Evolutionary conservation across 1,284 basidiomycete genomes (phyloP), one percentile per base, ranked within the genome.

Genomic region (Hymenochaete sp.): DNA sequence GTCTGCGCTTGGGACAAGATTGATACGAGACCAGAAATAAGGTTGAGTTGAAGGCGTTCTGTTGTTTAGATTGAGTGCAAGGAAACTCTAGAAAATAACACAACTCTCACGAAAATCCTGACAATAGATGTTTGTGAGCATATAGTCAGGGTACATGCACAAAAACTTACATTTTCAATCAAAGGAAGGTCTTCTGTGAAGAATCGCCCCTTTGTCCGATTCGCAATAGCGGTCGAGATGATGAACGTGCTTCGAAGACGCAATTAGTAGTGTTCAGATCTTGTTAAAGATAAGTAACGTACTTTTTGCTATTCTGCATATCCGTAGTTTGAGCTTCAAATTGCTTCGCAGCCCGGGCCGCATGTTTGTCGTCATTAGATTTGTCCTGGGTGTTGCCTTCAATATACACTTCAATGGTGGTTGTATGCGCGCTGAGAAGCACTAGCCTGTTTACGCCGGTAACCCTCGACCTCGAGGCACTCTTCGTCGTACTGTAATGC

Each of bases 261-360:
- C 21, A n/a, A n/a, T 47, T 35, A 40, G 39, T 16, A 41, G 26
- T 29, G 14, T 45, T 24, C n/a, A 19, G 24, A n/a, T n/a, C 8
- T 36, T 27, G 37, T 42, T 38, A 46, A 43, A 32, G 26, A 35
- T 44, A 11, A 19, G 8, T 13, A 10, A 38, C 65, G 45, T 50
- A 87, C 85, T 90, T 90, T 66, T 90, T 90, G 62, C 76, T 73
- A 53, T 82, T 84, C 37, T 78, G 62, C 83, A 88, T 87, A 37
- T 88, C 82, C 31, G 70, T 67, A 45, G 74, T 73, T 52, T 86
- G 82, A 52, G 82, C 77, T 52, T 86, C 82, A 44, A 75, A 75
- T 54, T 86, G 82, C 59, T 75, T 79, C 14, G 77, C 77, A 3
- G 72, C 75, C 26, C 83, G 73, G 42, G 82, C 83, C 18, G 81